Conservation (phyloP, 306 rosid genomes). For the Lathyrus sativus region DNA sequence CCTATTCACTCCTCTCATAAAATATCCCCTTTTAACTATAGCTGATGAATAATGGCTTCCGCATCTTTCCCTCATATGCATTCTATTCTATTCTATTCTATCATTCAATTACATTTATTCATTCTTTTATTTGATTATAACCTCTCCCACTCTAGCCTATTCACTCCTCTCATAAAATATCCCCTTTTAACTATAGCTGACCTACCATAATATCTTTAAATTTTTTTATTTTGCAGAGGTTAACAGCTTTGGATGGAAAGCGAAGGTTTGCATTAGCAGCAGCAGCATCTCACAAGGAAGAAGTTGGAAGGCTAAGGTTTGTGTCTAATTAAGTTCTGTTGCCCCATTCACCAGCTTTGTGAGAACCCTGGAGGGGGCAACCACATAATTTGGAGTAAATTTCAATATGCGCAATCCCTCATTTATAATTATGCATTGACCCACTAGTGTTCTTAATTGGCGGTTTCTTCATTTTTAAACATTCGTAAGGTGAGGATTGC, state of each 20-base stretch:
- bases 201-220: constrained; percentile 12
- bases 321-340: constrained; percentile 30
- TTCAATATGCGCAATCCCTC: constrained; percentile 21
- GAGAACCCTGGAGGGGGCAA: constrained; percentile 33
- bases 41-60: too few species aligned
- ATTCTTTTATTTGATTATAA: background rate
- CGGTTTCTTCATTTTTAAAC: background rate
- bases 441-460: constrained; percentile 18
- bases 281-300: constrained; percentile 92
- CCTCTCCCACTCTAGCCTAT: constrained; percentile 14
- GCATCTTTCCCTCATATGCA: too few species aligned
- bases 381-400: constrained; percentile 31
- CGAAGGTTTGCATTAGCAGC: constrained; percentile 97
- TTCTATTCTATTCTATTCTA: too few species aligned
- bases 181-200: background rate
- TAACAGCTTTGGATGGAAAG: constrained; percentile 95
- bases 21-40: too few species aligned
- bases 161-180: constrained; percentile 1
- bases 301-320: constrained; percentile 88
- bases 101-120: too few species aligned
- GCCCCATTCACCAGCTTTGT: constrained; percentile 32
- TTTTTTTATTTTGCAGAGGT: constrained; percentile 55
- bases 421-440: background rate
- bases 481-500: too few species aligned
- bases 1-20: too few species aligned